Conservation (phyloP, 2,329 filamentous ascomycete genomes). For the Colletotrichum ledebouriae region DNA sequence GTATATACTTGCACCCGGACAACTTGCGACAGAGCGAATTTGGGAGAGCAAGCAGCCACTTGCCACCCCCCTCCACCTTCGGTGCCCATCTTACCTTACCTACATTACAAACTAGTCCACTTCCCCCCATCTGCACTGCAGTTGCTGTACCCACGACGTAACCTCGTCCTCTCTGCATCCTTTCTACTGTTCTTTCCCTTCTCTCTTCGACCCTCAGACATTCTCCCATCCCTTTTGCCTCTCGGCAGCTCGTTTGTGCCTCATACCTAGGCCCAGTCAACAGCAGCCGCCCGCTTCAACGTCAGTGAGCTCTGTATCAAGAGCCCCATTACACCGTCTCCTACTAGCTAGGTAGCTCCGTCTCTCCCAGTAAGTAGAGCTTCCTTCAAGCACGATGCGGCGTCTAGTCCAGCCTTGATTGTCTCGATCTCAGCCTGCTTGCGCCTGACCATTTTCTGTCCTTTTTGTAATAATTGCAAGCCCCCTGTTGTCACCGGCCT, state of each 20-base stretch:
- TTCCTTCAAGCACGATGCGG: constrained; percentile 18
- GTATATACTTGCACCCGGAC: constrained; percentile 30
- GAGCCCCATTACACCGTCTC: constrained; percentile 22
- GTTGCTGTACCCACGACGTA: constrained; percentile 32
- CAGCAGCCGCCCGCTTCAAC: constrained; percentile 2
- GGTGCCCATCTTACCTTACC: constrained; percentile 21
- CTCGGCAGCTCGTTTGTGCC: not conserved
- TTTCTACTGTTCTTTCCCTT: constrained; percentile 17
- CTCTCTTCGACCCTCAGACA: constrained; percentile 20
- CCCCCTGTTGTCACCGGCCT: not conserved
- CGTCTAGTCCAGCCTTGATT: not conserved
- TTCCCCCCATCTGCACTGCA: constrained; percentile 18
- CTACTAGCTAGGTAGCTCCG: constrained; percentile 38
- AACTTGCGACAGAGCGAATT: constrained; percentile 19
- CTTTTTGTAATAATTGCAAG: not conserved
- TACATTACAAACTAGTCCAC: constrained; percentile 23
- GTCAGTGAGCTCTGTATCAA: constrained; percentile 14
- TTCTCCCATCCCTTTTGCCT: constrained; percentile 2
- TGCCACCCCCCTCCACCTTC: constrained; percentile 20
- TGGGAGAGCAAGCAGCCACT: constrained; percentile 27
- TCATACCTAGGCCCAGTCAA: not conserved
- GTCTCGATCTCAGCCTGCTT: not conserved
- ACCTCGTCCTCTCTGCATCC: constrained; percentile 20
- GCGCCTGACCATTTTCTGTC: constrained; percentile 1
- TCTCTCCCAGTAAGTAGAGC: constrained; percentile 30